These are phyloP conservation scores for Suillus fuscotomentosus DNA, from an alignment of 768 basidiomycete species.

Conservation along the genomic window DNA sequence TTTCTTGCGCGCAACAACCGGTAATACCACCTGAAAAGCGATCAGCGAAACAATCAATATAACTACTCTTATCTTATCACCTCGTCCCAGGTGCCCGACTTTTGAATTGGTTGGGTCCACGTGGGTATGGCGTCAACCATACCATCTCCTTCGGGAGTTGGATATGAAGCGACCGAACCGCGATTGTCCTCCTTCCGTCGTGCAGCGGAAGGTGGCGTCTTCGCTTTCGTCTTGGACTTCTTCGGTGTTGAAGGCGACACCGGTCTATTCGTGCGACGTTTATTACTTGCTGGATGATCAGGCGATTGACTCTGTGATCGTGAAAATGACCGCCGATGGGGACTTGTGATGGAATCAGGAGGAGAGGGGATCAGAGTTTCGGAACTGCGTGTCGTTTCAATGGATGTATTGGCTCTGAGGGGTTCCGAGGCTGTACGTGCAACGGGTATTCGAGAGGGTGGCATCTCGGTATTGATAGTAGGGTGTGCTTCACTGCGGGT, in stretches of 20 bases:
- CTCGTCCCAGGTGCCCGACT: slow-evolving; percentile 83
- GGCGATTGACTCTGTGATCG: slow-evolving; percentile 34
- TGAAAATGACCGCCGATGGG: slow-evolving; percentile 18
- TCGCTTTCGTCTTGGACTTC: slow-evolving; percentile 36
- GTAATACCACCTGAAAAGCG: slow-evolving; percentile 65
- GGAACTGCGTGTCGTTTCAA: slow-evolving; percentile 36
- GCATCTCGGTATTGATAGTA: slow-evolving; percentile 33
- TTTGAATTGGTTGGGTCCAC: slow-evolving; percentile 73
- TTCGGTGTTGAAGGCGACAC: slow-evolving; percentile 43
- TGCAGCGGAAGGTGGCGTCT: slow-evolving; percentile 29
- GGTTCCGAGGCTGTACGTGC: slow-evolving; percentile 47
- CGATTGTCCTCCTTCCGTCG: slow-evolving; percentile 45
- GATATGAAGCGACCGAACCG: slow-evolving; percentile 67
- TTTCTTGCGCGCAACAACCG: slow-evolving; percentile 81
- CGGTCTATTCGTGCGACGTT: slow-evolving; percentile 48
- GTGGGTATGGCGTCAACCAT: slow-evolving; percentile 76
- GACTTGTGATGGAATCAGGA: slow-evolving; percentile 29
- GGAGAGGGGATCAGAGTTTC: slow-evolving; percentile 40
- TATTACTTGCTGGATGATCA: slow-evolving; percentile 22
- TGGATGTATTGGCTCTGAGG: slow-evolving; percentile 41
- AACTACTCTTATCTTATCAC: slow-evolving; percentile 36
- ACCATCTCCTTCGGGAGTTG: slow-evolving; percentile 53
- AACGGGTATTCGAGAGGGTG: slow-evolving; percentile 40
- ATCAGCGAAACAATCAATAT: slow-evolving; percentile 9
- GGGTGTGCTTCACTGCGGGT: slow-evolving; percentile 41